These are phyloP conservation scores for Suhomyces taliae DNA, from an alignment of 1,139 yeast species.

Conservation along the genomic window DNA sequence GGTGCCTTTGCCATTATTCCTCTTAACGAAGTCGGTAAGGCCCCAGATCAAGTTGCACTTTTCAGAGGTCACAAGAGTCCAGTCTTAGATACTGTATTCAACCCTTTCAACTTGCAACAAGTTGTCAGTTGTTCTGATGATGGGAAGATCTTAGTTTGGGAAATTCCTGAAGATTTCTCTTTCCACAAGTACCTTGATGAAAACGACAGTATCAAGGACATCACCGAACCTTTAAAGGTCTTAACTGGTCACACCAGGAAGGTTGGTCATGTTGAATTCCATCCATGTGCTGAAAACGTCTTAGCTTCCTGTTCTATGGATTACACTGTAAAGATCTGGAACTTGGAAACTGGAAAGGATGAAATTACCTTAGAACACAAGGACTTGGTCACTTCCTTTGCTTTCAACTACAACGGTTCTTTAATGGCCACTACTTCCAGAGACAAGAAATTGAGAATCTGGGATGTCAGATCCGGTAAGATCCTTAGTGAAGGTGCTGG, in stretches of 20 bases:
- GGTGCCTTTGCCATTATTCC: constrained; percentile 97
- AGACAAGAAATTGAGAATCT: constrained; percentile 84
- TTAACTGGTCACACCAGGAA: constrained; percentile 87
- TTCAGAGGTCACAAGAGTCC: constrained; percentile 96
- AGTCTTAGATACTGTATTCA: constrained; percentile 90
- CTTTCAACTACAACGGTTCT: constrained; percentile 87
- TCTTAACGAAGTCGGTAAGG: constrained; percentile 80
- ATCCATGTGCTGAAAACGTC: constrained; percentile 84
- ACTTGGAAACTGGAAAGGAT: constrained; percentile 71
- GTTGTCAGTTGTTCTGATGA: constrained; percentile 91
- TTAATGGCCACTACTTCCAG: constrained; percentile 87
- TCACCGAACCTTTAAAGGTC: constrained; percentile 63
- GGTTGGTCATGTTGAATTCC: constrained; percentile 90
- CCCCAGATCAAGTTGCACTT: constrained; percentile 89
- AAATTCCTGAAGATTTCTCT: constrained; percentile 77
- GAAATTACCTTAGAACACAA: constrained; percentile 77
- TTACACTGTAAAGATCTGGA: constrained; percentile 89
- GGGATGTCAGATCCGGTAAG: constrained; percentile 82
- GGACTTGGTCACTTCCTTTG: constrained; percentile 86
- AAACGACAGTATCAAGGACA: constrained; percentile 65
- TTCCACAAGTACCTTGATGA: constrained; percentile 60
- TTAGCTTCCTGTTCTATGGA: constrained; percentile 90
- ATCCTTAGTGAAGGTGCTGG: constrained; percentile 82
- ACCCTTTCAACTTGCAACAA: constrained; percentile 78
- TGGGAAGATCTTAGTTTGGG: constrained; percentile 85